Evolutionary conservation across 257 asterid species (phyloP).

Genomic region (Eustoma russellianum): DNA sequence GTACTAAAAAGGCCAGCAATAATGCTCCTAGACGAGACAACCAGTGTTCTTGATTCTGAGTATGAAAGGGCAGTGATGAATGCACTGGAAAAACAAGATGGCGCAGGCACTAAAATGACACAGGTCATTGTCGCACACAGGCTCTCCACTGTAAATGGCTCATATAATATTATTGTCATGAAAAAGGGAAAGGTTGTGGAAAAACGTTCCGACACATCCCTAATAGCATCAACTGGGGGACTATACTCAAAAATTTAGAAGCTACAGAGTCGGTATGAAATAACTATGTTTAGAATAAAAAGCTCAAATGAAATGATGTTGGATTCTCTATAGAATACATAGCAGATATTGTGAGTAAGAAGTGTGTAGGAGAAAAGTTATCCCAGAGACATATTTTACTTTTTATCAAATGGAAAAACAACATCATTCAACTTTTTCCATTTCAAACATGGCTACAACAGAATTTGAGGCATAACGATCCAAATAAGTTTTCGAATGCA

Average conservation of each 20-base stretch:
- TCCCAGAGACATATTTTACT: too few species aligned
- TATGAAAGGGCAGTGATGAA: constrained; percentile 57
- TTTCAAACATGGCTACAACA: too few species aligned
- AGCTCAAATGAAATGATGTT: too few species aligned
- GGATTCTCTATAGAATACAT: too few species aligned
- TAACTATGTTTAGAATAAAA: too few species aligned
- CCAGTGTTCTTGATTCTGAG: constrained; percentile 75
- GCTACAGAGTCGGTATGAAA: constrained; percentile 32
- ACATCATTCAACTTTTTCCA: too few species aligned
- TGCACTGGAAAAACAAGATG: constrained; percentile 31
- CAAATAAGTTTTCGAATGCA: too few species aligned
- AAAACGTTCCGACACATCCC: constrained; percentile 49
- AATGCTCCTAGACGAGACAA: constrained; percentile 75
- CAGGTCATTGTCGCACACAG: constrained; percentile 63
- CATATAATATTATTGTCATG: constrained; percentile 59
- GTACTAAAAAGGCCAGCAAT: constrained; percentile 55
- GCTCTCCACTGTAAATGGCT: constrained; percentile 60
- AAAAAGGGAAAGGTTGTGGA: constrained; percentile 65
- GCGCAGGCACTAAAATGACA: constrained; percentile 26
- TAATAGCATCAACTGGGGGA: constrained; percentile 45
- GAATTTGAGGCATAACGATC: too few species aligned
- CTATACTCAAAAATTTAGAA: constrained; percentile 45
- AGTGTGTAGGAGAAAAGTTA: too few species aligned
- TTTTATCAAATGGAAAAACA: too few species aligned
- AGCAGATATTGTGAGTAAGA: too few species aligned